Evolutionary conservation across 192 early-diverging fungal species (phyloP).

Genomic region (Tieghemiomyces parasiticus): DNA sequence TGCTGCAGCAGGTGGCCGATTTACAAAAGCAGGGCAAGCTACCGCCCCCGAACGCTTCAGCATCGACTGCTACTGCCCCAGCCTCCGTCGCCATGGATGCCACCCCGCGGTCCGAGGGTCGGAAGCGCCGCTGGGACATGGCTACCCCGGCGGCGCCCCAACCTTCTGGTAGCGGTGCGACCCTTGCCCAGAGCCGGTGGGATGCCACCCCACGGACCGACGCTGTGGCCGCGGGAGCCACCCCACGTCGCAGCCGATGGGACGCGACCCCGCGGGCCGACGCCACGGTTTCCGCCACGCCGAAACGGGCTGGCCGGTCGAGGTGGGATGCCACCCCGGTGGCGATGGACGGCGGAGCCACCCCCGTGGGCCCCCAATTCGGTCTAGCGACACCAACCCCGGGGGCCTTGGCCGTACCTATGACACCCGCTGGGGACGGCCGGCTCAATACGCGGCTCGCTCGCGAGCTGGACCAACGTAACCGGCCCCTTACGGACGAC

Average conservation of each 20-base stretch:
- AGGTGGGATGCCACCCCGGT: constrained; percentile 96
- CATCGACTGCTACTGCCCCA: too few relatives aligned
- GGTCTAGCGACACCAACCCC: too few relatives aligned
- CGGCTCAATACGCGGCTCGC: constrained; percentile 40
- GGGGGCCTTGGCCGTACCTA: too few relatives aligned
- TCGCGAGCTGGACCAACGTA: constrained; percentile 73
- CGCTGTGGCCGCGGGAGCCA: constrained; percentile 18
- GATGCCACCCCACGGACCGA: constrained; percentile 53
- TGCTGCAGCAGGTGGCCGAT: constrained; percentile 55
- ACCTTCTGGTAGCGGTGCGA: constrained; percentile 16
- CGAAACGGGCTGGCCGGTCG: constrained; percentile 53
- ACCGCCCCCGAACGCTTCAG: constrained; percentile 17
- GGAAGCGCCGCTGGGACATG: constrained; percentile 54
- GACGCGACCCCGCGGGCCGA: constrained; percentile 57
- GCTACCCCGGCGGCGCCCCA: constrained; percentile 48
- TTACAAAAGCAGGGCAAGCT: constrained; percentile 45
- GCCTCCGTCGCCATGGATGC: too few relatives aligned
- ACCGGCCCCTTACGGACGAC: constrained; percentile 75
- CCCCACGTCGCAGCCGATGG: constrained; percentile 34
- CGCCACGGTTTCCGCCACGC: constrained; percentile 28
- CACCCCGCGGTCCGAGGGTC: constrained; percentile 31
- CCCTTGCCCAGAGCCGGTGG: constrained; percentile 54
- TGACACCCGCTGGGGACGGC: constrained; percentile 62
- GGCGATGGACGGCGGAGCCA: too few relatives aligned
- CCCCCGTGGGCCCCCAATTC: constrained; percentile 32